Base-by-base conservation (phyloP, 2,329 filamentous ascomycete species). In the Emericellopsis atlantica region DNA sequence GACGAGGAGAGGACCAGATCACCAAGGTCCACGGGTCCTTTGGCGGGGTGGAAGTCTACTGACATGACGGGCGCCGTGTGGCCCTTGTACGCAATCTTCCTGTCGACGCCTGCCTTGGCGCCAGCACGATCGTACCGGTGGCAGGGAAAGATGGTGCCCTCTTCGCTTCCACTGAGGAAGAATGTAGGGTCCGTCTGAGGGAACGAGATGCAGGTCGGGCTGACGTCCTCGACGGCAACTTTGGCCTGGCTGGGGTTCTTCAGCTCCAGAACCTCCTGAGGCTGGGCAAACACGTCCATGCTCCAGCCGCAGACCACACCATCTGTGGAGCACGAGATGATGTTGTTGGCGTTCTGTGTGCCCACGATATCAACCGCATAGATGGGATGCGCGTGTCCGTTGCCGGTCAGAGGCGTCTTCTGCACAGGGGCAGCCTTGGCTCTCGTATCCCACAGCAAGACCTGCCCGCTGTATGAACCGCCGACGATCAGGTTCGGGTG, bases 341-440 rank as follows among this genome's bases (percentile, higher is more conserved):
- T 95, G 60, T 96, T 98, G 66, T 95, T 95, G 44, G 92, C 92
- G 58, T 98, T 98, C 56, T 96, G 92, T 1, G 93, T 98, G 48
- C 92, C 92, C 39, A 98, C 87, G 42, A 98, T 93, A 46, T 92
- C 85, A 43, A 98, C 79, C 32, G 84, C 88, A 66, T 98, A 98
- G 47, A 98, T 84, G 0, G 92, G 92, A 55, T 98, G 92, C 7
- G 92, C 94, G 59, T 98, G 92, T 12, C 92, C 89, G 12, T 86
- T 89, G 39, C 92, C 90, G 6, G 90, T 96, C 32, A 98, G 71
- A 1, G 92, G 92, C 2, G 92, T 98, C 64, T 95, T 95, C 54
- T 95, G 89, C 6, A 96, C 88, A 0, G 93, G 90, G 15, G 82
- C 79, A 15, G 88, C 84, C 52, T 85, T 86, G 40, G 87, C 84